Conservation (phyloP, 192 early-diverging fungal species). For the Jimgerdemannia flammicorona region DNA sequence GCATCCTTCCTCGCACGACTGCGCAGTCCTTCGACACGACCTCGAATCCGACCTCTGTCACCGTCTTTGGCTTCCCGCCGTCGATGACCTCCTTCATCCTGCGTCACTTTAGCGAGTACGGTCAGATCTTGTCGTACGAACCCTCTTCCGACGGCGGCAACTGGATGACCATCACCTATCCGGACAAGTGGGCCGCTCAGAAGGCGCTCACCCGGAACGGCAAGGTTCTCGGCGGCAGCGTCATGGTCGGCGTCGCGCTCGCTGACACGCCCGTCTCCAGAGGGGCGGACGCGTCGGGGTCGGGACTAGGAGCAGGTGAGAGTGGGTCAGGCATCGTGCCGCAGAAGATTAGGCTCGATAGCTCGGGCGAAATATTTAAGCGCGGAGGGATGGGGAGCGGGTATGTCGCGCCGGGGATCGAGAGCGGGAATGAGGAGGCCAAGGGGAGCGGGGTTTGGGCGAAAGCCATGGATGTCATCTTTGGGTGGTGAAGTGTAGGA, state of each 20-base stretch:
- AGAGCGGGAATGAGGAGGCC: not conserved
- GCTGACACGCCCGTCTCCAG: not conserved
- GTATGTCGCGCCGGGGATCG: slow-evolving; percentile 1
- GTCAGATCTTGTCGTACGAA: slow-evolving; percentile 15
- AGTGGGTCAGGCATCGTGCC: not conserved
- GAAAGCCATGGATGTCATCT: not conserved
- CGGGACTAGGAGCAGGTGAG: not conserved
- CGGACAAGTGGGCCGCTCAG: slow-evolving; percentile 12
- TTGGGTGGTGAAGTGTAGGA: slow-evolving; percentile 11
- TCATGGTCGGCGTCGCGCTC: slow-evolving; percentile 20
- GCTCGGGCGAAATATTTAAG: not conserved
- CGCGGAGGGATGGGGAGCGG: not conserved
- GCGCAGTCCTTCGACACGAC: not conserved
- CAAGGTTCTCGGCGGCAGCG: slow-evolving; percentile 16
- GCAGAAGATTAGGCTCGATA: not conserved
- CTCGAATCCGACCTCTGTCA: slow-evolving; percentile 9
- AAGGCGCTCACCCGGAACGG: slow-evolving; percentile 22
- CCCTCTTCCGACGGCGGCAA: slow-evolving; percentile 15
- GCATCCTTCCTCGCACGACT: not conserved
- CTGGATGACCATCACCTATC: slow-evolving; percentile 26
- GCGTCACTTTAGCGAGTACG: slow-evolving; percentile 22
- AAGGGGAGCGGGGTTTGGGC: not conserved
- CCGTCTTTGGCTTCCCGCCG: slow-evolving; percentile 25
- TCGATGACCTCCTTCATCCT: slow-evolving; percentile 11
- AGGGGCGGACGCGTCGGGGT: not conserved